These are phyloP conservation scores for Eucalyptus polybractea DNA, from an alignment of 345 rosid genomes.

Conservation along the genomic window DNA sequence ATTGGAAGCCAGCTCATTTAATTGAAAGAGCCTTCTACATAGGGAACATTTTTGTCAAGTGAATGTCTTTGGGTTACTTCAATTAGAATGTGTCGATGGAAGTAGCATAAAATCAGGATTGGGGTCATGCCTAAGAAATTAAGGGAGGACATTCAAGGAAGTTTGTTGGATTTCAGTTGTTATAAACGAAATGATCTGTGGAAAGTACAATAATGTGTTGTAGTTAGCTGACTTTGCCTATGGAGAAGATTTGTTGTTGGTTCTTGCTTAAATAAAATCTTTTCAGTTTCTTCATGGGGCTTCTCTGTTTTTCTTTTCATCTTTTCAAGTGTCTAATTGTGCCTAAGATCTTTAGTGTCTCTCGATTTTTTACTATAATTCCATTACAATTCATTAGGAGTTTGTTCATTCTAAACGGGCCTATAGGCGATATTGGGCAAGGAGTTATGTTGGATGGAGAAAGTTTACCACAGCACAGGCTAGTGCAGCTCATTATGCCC, in stretches of 20 bases:
- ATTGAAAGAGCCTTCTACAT: background rate
- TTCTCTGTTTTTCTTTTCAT: background rate
- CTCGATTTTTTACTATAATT: background rate
- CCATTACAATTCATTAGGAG: conserved; percentile 24
- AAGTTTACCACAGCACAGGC: too few relatives aligned
- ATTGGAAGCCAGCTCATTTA: background rate
- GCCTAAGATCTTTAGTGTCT: background rate
- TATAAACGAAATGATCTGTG: background rate
- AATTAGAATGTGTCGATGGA: background rate
- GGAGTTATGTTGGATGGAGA: conserved; percentile 32
- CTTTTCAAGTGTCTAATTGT: background rate
- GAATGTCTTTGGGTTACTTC: background rate
- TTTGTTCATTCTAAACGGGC: conserved; percentile 46
- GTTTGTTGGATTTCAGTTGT: background rate
- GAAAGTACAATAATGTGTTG: background rate
- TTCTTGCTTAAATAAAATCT: background rate
- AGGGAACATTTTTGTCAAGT: background rate
- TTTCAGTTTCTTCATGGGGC: background rate
- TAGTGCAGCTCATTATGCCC: too few relatives aligned
- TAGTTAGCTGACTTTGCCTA: background rate
- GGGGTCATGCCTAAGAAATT: background rate
- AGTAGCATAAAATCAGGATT: background rate
- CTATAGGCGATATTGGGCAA: conserved; percentile 91
- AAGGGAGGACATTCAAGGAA: background rate
- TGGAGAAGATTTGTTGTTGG: background rate